Base-by-base conservation (phyloP, 176 grass and related monocot species). In the Cocos nucifera region DNA sequence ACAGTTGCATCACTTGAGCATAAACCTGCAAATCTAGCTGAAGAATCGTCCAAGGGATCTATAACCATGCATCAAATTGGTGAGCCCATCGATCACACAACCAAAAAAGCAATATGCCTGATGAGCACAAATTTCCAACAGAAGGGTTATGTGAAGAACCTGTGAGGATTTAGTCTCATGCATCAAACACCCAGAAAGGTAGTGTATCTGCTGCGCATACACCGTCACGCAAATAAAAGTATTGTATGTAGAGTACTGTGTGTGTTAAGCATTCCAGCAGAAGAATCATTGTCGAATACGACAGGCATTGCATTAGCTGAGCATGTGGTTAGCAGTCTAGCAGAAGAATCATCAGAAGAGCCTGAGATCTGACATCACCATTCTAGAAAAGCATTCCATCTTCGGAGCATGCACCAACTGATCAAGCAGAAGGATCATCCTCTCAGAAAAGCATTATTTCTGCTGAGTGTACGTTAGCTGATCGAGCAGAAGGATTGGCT, bases 11-110 rank as follows among this genome's bases (percentile, higher is more conserved):
- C 77, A 54, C 25, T 58, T 26, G 70, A 50, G 22, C 56, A 78
- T 59, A 32, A 6, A 28, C 20, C 58, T 16, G 55, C 55, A 16
- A 59, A 7, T 30, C 57, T 49, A 56, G 69, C 73, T 54, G 59
- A 53, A 24, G 57, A 67, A 49, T 77, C 69, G 22, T 73, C 75
- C 54, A 61, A 84, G 17, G 64, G 63, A 73, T 65, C 80, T 73
- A 65, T 77, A 69, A 84, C 74, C 80, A 84, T 85, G n/a, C n/a
- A n/a, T n/a, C 68, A 82, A 82, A n/a, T 54, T 78, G 57, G 71
- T 77, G 35, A 78, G 81, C 65, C 74, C 75, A 59, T 51, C 73
- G n/a, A n/a, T n/a, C n/a, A 56, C 59, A 67, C n/a, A 79, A 82
- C 18, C 79, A 75, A 63, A 66, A 75, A 53, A 66, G 4, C 1